phyloP scores from a whole-genome alignment of 1,139 yeast genomes.

The Suhomyces choctaworum region DNA sequence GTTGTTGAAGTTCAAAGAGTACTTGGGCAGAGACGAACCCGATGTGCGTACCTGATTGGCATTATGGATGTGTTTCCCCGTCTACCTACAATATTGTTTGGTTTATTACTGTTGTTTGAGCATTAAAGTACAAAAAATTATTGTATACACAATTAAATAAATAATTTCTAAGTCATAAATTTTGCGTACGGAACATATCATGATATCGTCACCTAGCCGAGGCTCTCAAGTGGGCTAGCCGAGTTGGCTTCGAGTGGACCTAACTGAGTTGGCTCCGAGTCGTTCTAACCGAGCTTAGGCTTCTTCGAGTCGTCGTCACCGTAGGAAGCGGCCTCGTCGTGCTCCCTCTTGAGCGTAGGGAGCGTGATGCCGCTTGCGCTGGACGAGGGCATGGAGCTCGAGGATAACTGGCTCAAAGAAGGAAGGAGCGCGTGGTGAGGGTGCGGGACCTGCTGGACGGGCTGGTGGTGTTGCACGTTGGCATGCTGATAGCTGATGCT shows the following conservation, averaged over 20 bases:
- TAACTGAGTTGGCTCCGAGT: too few relatives aligned
- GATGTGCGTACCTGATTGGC: constrained; percentile 84
- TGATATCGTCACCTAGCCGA: constrained; percentile 7
- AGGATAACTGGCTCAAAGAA: constrained; percentile 14
- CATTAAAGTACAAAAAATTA: constrained; percentile 12
- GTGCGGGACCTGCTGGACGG: constrained; percentile 4
- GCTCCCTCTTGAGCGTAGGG: constrained; percentile 31
- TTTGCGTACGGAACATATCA: constrained; percentile 5
- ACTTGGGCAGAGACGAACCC: constrained; percentile 81
- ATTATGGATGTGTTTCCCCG: too few relatives aligned
- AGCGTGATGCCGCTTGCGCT: constrained; percentile 16
- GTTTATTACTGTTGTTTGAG: constrained; percentile 6
- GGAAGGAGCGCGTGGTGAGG: constrained; percentile 15
- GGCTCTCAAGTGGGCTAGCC: too few relatives aligned
- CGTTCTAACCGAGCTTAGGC: constrained; percentile 15
- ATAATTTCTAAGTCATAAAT: constrained; percentile 3
- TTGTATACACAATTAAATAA: constrained; percentile 6
- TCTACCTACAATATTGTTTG: not conserved
- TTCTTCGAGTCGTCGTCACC: constrained; percentile 13
- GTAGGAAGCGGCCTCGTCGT: constrained; percentile 10
- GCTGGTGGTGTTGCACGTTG: constrained; percentile 2
- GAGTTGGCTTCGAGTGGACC: too few relatives aligned
- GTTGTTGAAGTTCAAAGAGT: constrained; percentile 71
- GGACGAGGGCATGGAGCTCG: constrained; percentile 11
- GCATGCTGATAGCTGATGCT: constrained; percentile 1